phyloP scores from a whole-genome alignment of 2,329 filamentous ascomycete genomes.

The Penicillium capsulatum region DNA sequence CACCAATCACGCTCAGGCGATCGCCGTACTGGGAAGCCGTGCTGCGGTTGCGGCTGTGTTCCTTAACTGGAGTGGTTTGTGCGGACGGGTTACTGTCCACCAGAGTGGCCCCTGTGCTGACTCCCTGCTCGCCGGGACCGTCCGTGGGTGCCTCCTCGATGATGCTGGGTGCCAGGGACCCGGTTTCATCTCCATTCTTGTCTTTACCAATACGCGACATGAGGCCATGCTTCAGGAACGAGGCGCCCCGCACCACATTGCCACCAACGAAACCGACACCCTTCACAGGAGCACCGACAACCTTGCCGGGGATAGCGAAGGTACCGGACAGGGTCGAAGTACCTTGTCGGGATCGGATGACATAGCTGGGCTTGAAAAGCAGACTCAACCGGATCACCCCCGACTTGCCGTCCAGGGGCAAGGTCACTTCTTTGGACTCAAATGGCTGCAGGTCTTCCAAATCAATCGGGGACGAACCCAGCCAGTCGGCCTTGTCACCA shows the following conservation, averaged over 20 bases:
- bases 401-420: conserved; percentile 82
- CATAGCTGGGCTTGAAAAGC: conserved; percentile 89
- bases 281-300: conserved; percentile 94
- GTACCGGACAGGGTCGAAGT: conserved; percentile 91
- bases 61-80: conserved; percentile 27
- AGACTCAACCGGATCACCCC: conserved; percentile 77
- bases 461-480: conserved; percentile 74
- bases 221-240: conserved; percentile 83
- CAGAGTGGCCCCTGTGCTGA: conserved; percentile 23
- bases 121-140: conserved; percentile 12
- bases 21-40: conserved; percentile 48
- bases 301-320: conserved; percentile 79
- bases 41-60: conserved; percentile 48
- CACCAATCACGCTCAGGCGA: conserved; percentile 48
- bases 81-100: conserved; percentile 26
- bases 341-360: conserved; percentile 79
- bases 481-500: conserved; percentile 84
- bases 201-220: conserved; percentile 55
- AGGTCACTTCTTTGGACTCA: conserved; percentile 67
- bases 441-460: conserved; percentile 82
- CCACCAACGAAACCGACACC: conserved; percentile 77
- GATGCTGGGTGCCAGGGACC: conserved; percentile 23
- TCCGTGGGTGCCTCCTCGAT: conserved; percentile 22
- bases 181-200: conserved; percentile 33
- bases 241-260: conserved; percentile 81